Conservation (phyloP, 1,284 basidiomycete genomes). For the Ganoderma lucidum region DNA sequence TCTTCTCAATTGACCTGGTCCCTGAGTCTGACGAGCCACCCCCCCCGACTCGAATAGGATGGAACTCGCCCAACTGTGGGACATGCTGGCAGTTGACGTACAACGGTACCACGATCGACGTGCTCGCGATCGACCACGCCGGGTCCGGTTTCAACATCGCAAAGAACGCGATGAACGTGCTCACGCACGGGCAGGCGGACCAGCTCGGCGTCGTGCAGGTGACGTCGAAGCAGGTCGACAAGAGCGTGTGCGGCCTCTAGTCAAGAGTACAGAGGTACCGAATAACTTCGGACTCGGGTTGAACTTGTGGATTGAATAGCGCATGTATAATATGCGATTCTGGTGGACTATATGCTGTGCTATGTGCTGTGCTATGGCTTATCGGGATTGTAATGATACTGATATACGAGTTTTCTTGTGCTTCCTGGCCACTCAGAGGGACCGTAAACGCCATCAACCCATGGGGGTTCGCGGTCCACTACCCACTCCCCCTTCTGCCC, state of each 20-base stretch:
- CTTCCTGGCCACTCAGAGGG: neutral
- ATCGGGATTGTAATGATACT: neutral
- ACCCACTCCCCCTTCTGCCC: neutral
- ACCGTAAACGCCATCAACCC: neutral
- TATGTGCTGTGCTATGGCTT: neutral
- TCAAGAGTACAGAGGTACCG: neutral
- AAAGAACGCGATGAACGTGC: slow-evolving; percentile 49
- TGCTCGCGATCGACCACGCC: slow-evolving; percentile 52
- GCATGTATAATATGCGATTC: neutral
- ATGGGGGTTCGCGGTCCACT: neutral
- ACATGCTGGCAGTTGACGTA: slow-evolving; percentile 34
- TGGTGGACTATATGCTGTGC: neutral
- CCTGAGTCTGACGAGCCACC: too few relatives aligned
- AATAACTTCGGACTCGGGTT: neutral
- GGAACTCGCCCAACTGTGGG: slow-evolving; percentile 51
- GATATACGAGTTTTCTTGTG: slow-evolving; percentile 52
- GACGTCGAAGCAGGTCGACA: slow-evolving; percentile 43
- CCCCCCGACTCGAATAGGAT: slow-evolving; percentile 45
- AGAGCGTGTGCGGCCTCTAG: slow-evolving; percentile 40
- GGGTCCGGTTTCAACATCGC: slow-evolving; percentile 50
- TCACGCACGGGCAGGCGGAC: slow-evolving; percentile 49
- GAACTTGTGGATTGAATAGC: neutral
- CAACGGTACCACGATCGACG: slow-evolving; percentile 46
- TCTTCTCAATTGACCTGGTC: slow-evolving; percentile 38
- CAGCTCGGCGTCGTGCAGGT: slow-evolving; percentile 49